Evolutionary conservation across 129 eudicot species (phyloP), one percentile per base, ranked within the genome.

Genomic region (Helichrysum umbraculigerum): DNA sequence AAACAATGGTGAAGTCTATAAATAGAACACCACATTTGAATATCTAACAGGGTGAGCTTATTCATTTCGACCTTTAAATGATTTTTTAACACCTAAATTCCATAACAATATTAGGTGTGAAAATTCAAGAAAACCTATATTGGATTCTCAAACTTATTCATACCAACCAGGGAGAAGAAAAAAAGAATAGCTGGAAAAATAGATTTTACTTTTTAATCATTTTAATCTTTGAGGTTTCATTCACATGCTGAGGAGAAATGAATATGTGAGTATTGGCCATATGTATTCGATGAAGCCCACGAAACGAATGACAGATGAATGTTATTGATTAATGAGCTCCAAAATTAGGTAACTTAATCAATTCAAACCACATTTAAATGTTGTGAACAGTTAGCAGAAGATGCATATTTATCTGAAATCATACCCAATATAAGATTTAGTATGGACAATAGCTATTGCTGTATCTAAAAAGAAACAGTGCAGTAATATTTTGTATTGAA

Each of bases 161-260:
- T 39, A 52, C 8, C 22, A 4, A 52, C 7, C 59, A 4, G 17
- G 17, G 16, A 4, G 5, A 44, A 44, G 17, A 44, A 37, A 37
- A 37, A 4, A 68, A 68, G 32, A 44, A 42, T 21, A 68, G 17
- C 57, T 68, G n/a, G 19, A 41, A 19, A 35, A 32, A 7, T 63
- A 16, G 32, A 17, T 67, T 77, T 68, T 67, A 54, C 35, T 77
- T 35, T 11, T 25, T 17, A 17, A 77, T 12, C 62, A 69, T 69
- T 78, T 35, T 20, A 34, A 21, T 35, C 25, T 29, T 70, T 7
- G 42, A 20, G 10, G 32, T 59, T 51, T 15, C 11, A 32, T n/a
- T 78, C 70, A 42, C 22, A 62, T 28, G 73, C 63, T 16, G 34
- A 57, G 67, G 47, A 58, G 81, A 76, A 54, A 68, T 20, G n/a